Evolutionary conservation across 805 yeast genomes (phyloP).

Genomic region (Jamesozyma rosinii): DNA sequence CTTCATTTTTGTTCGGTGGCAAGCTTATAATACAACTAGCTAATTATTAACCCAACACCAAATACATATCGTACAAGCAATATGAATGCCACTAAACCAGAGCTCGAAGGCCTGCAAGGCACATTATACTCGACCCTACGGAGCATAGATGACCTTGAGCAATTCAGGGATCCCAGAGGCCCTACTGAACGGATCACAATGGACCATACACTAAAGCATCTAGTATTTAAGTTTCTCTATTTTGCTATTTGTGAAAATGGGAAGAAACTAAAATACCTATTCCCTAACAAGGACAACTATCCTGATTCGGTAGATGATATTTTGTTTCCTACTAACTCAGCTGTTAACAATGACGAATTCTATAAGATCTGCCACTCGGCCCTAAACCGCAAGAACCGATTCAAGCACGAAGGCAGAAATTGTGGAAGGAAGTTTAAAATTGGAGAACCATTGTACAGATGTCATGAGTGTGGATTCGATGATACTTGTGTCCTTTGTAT

Average conservation of each 20-base stretch:
- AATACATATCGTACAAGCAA: too few relatives aligned
- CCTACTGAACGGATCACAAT: constrained; percentile 24
- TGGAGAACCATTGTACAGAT: constrained; percentile 63
- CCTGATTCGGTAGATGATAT: constrained; percentile 17
- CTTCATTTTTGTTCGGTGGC: too few relatives aligned
- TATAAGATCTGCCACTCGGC: constrained; percentile 5
- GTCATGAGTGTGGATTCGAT: constrained; percentile 69
- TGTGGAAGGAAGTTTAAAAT: constrained; percentile 56
- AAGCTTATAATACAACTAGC: too few relatives aligned
- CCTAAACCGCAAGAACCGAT: constrained; percentile 9
- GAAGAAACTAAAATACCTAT: constrained; percentile 26
- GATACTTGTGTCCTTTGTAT: constrained; percentile 71
- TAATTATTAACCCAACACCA: too few relatives aligned
- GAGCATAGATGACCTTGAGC: constrained; percentile 15
- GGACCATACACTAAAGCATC: constrained; percentile 19
- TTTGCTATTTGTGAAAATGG: constrained; percentile 35
- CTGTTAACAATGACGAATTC: constrained; percentile 7
- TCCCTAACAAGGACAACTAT: constrained; percentile 16
- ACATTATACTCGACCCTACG: constrained; percentile 8
- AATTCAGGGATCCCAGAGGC: constrained; percentile 17
- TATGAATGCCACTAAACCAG: not conserved
- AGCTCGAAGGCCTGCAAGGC: not conserved
- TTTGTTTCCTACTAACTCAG: not conserved
- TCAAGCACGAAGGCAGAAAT: constrained; percentile 47
- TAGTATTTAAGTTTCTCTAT: constrained; percentile 25